Base-by-base conservation (phyloP, 2,329 filamentous ascomycete species). In the Penicillium sp. region DNA sequence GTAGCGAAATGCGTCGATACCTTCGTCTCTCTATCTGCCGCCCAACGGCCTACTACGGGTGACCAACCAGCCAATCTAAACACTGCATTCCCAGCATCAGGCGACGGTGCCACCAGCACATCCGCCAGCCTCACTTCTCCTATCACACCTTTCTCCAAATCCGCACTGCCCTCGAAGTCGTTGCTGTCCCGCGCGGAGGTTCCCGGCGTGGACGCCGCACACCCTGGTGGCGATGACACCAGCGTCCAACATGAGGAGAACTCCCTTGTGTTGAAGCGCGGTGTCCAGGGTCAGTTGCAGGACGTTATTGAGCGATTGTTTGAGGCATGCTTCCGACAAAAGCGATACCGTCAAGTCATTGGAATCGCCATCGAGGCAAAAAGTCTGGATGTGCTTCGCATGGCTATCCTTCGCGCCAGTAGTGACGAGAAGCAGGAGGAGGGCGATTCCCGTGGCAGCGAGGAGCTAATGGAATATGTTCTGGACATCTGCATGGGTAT, bases 401-500 rank as follows among this genome's bases (percentile, higher is more conserved):
- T 87, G 56, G 89, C 94, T 37, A 97, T 99, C 69, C 84, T 94
- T 72, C 87, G 91, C 33, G 93, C 90, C n/a, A 91, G 86, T 68
- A 86, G 92, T 47, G 91, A 95, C 62, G 90, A 91, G 75, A 91
- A 89, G 76, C 82, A 84, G 69, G 85, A 87, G 70, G 74, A 78
- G 36, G 73, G 72, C 4, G 84, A 86, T 61, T 76, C 75, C 17
- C 78, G 78, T 35, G 84, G 87, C 28, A 88, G 91, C 17, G 92
- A 97, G 71, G 93, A 97, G 72, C 78, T 99, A 55, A 94, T 99
- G 88, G 94, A 99, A 65, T 99, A 99, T 69, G 89, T 94, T 19
- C 78, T 99, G 59, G 87, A 92, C 64, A 95, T 99, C 63, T 97
- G 93, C 80, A 96, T 99, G 91, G 92, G 95, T 59, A 88, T 97